These are phyloP conservation scores for Phylloporus scabripes DNA, from an alignment of 768 basidiomycete species.

Conservation along the genomic window DNA sequence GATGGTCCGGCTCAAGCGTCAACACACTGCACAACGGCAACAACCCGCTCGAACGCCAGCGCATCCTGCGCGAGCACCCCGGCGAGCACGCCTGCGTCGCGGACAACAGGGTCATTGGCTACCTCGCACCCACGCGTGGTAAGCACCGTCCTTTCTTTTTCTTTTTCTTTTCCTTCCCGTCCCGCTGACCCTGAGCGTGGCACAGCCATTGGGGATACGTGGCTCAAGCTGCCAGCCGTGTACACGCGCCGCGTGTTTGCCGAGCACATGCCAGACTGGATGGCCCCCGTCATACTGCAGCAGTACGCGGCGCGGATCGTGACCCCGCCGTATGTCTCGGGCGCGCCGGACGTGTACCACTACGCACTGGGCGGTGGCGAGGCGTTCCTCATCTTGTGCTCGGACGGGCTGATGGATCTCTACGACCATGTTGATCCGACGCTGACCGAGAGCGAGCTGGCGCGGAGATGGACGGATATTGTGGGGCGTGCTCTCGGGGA, in stretches of 20 bases:
- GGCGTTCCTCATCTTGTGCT: slow-evolving; percentile 36
- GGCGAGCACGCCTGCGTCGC: slow-evolving; percentile 28
- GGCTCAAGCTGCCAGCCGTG: slow-evolving; percentile 30
- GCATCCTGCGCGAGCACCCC: slow-evolving; percentile 28
- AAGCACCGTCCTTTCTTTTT: slow-evolving; percentile 4
- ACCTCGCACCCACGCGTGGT: slow-evolving; percentile 37
- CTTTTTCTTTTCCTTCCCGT: background rate
- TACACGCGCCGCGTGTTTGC: slow-evolving; percentile 32
- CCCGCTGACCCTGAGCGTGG: slow-evolving; percentile 12
- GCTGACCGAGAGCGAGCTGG: slow-evolving; percentile 25
- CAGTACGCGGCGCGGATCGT: slow-evolving; percentile 32
- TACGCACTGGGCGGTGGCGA: slow-evolving; percentile 25
- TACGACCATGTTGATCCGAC: slow-evolving; percentile 26
- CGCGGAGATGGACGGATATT: slow-evolving; percentile 33
- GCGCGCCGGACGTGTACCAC: slow-evolving; percentile 38
- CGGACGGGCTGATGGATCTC: slow-evolving; percentile 44
- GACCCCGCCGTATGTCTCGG: slow-evolving; percentile 45
- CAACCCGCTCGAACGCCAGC: slow-evolving; percentile 25
- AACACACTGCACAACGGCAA: slow-evolving; percentile 29
- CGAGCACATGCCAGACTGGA: slow-evolving; percentile 21
- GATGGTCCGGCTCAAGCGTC: slow-evolving; percentile 18
- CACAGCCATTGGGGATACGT: slow-evolving; percentile 33
- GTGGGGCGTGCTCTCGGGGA: slow-evolving; percentile 26
- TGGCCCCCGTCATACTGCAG: slow-evolving; percentile 11
- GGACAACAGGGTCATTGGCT: slow-evolving; percentile 34